Evolutionary conservation across 2,329 filamentous ascomycete genomes (phyloP).

Genomic region (Aureobasidium zeae): DNA sequence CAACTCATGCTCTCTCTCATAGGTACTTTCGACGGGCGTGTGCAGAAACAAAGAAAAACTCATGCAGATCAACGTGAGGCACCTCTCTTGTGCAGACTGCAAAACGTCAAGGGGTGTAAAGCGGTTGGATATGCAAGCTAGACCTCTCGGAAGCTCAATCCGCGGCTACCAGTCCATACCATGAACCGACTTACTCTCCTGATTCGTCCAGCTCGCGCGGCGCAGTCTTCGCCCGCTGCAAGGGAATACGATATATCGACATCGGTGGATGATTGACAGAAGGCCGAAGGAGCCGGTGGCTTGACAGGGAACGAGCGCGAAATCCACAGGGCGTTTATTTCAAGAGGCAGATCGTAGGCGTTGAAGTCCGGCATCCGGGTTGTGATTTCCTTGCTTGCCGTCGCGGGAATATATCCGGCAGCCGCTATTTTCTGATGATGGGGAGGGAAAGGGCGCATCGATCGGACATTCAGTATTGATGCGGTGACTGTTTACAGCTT

Average conservation of each 20-base stretch:
- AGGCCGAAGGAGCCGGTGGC: not conserved
- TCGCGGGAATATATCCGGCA: slow-evolving; percentile 5
- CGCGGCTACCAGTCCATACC: not conserved
- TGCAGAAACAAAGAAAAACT: slow-evolving; percentile 4
- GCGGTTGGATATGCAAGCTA: not conserved
- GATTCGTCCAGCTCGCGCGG: slow-evolving; percentile 1
- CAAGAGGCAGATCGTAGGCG: not conserved
- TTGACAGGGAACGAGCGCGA: slow-evolving; percentile 4
- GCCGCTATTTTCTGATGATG: not conserved
- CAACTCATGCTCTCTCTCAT: not conserved
- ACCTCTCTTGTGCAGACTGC: not conserved
- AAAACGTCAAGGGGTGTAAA: slow-evolving; percentile 7
- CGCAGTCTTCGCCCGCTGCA: not conserved
- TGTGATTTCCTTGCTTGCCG: slow-evolving; percentile 5
- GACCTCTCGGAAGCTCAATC: not conserved
- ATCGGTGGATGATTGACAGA: not conserved
- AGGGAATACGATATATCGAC: slow-evolving; percentile 2
- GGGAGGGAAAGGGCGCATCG: not conserved
- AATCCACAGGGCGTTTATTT: not conserved
- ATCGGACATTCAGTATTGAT: slow-evolving; percentile 8
- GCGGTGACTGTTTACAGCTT: not conserved
- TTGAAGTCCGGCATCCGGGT: slow-evolving; percentile 9
- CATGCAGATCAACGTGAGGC: slow-evolving; percentile 10
- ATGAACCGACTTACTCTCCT: not conserved
- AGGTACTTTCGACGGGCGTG: too few relatives aligned